Conservation (phyloP, 2,329 filamentous ascomycete genomes). For the Plectosphaerella sp. region DNA sequence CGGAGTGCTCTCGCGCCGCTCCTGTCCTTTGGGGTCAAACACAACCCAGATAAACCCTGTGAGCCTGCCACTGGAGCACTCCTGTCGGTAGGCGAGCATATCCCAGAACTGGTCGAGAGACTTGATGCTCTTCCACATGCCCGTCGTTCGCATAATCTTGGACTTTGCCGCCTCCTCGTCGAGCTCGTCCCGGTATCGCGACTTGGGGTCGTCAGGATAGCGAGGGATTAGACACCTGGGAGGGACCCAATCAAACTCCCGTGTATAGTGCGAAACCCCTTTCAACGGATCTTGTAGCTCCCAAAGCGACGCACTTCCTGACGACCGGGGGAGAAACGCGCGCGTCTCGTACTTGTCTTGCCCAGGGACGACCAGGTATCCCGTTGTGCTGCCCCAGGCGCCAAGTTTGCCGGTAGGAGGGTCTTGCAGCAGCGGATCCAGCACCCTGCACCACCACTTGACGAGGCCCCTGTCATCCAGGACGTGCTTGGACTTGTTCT, state of each 20-base stretch:
- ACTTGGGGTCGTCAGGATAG: conserved; percentile 94
- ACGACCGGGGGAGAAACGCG: conserved; percentile 65
- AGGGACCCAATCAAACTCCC: conserved; percentile 57
- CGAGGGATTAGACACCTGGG: conserved; percentile 82
- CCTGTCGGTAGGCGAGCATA: conserved; percentile 93
- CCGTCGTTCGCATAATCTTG: conserved; percentile 47
- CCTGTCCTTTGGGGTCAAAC: conserved; percentile 51
- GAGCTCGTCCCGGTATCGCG: conserved; percentile 80
- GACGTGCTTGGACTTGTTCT: conserved; percentile 83
- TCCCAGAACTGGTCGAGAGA: conserved; percentile 96
- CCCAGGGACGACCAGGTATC: conserved; percentile 83
- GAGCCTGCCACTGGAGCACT: conserved; percentile 86
- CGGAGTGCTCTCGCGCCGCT: conserved; percentile 6
- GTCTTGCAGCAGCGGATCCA: conserved; percentile 67
- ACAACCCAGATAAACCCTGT: conserved; percentile 96
- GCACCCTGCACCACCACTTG: conserved; percentile 90
- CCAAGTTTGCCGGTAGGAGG: conserved; percentile 28
- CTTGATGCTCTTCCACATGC: conserved; percentile 78
- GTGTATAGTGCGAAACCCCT: conserved; percentile 56
- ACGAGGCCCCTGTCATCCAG: conserved; percentile 86
- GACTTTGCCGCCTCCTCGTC: conserved; percentile 73
- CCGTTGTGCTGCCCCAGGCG: conserved; percentile 51
- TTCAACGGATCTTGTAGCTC: conserved; percentile 70
- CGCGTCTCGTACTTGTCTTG: conserved; percentile 76
- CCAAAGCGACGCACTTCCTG: conserved; percentile 51